Conservation (phyloP, 2,329 filamentous ascomycete genomes). For the Xylariaceae sp. region DNA sequence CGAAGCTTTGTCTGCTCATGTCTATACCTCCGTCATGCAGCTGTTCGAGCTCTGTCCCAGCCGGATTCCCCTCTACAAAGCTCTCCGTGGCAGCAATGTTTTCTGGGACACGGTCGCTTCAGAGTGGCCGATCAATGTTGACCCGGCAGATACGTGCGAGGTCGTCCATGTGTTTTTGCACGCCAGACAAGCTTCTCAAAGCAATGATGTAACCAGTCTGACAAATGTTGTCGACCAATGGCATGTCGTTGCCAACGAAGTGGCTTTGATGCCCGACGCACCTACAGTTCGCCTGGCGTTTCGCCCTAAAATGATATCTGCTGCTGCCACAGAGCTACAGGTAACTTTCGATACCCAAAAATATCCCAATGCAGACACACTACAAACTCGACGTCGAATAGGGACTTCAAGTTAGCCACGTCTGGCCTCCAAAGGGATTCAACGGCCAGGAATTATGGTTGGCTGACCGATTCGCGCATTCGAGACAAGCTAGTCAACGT, state of each 20-base stretch:
- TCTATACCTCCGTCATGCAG: background rate
- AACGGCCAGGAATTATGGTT: constrained; percentile 1
- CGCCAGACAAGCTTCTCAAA: background rate
- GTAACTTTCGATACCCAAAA: too few species aligned
- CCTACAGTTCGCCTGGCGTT: background rate
- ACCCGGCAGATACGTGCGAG: background rate
- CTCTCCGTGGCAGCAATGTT: background rate
- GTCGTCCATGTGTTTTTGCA: background rate
- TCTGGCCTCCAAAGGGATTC: constrained; percentile 1
- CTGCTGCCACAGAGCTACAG: background rate
- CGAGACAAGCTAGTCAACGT: background rate
- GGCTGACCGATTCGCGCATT: background rate
- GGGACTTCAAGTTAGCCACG: background rate
- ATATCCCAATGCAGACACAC: too few species aligned
- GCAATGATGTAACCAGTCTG: background rate
- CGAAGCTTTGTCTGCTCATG: background rate
- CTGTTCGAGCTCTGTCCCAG: background rate
- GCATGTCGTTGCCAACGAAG: background rate
- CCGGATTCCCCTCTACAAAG: background rate
- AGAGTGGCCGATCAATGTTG: background rate
- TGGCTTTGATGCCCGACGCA: background rate
- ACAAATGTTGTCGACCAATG: background rate
- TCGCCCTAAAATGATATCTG: background rate
- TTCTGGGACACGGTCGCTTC: constrained; percentile 1
- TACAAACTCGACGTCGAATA: background rate